Evolutionary conservation across 805 yeast species (phyloP).

Genomic region (Wickerhamomyces ciferrii): DNA sequence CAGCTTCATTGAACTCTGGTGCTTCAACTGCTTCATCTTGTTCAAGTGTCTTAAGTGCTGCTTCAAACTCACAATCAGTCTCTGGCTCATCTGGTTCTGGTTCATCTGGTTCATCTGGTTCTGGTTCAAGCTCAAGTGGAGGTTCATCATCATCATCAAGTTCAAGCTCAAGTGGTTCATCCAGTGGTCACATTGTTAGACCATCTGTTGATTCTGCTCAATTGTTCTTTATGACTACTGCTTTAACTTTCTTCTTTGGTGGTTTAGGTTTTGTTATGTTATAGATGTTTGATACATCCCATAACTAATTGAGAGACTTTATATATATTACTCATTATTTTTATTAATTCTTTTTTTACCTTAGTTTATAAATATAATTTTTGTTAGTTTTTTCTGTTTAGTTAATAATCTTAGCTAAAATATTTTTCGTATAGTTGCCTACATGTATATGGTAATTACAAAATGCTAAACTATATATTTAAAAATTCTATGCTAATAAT

Average conservation of each 20-base stretch:
- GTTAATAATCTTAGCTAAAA: not conserved
- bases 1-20: constrained; percentile 47
- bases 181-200: constrained; percentile 8
- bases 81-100: constrained; percentile 20
- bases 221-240: constrained; percentile 18
- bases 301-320: not conserved
- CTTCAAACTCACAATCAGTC: constrained; percentile 22
- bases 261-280: constrained; percentile 35
- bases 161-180: constrained; percentile 6
- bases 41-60: constrained; percentile 33
- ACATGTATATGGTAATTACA: too few species aligned
- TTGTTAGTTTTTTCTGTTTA: not conserved
- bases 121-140: constrained; percentile 22
- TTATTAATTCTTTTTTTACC: not conserved
- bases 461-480: not conserved
- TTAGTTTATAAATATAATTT: not conserved
- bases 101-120: constrained; percentile 16
- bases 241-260: constrained; percentile 33
- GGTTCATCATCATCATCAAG: constrained; percentile 20
- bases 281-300: not conserved
- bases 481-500: not conserved
- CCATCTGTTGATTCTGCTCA: constrained; percentile 11
- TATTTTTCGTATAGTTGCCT: too few species aligned
- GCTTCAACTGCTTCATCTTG: constrained; percentile 44
- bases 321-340: not conserved